phyloP scores from a whole-genome alignment of 1,139 yeast species.

The Protomyces arabidopsidicola region DNA sequence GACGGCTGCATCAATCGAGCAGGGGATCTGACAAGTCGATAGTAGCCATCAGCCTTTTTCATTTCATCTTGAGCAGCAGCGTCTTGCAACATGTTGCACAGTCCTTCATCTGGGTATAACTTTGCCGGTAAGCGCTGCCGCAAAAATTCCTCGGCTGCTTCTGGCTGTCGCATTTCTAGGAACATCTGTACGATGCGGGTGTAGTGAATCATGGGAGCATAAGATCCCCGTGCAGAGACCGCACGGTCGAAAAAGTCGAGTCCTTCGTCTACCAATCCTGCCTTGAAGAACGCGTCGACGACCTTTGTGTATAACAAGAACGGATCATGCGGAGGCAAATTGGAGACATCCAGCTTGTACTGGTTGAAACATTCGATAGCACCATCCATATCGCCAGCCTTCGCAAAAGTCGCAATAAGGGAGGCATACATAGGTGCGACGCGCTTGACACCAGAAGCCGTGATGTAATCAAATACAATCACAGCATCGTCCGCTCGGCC shows the following conservation, averaged over 20 bases:
- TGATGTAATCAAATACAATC: slow-evolving; percentile 3
- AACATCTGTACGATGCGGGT: background rate
- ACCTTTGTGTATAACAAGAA: slow-evolving; percentile 37
- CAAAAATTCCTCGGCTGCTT: background rate
- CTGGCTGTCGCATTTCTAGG: background rate
- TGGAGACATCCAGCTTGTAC: slow-evolving; percentile 30
- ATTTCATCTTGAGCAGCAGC: slow-evolving; percentile 1
- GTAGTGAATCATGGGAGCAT: background rate
- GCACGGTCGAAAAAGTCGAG: slow-evolving; percentile 36
- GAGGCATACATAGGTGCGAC: slow-evolving; percentile 13
- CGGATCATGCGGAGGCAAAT: slow-evolving; percentile 30
- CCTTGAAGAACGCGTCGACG: slow-evolving; percentile 38
- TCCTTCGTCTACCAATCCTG: slow-evolving; percentile 36
- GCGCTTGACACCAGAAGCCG: background rate
- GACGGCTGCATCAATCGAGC: background rate
- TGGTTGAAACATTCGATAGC: slow-evolving; percentile 33
- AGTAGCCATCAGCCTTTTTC: background rate
- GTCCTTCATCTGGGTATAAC: background rate
- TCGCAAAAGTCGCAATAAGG: slow-evolving; percentile 29
- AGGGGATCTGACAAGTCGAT: background rate
- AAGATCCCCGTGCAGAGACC: background rate
- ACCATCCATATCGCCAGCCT: slow-evolving; percentile 26
- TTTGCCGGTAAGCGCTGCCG: background rate
- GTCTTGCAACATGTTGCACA: background rate
- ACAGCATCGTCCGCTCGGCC: slow-evolving; percentile 11